Evolutionary conservation across 2,329 filamentous ascomycete species (phyloP).

Genomic region (Pseudogymnoascus sp.): DNA sequence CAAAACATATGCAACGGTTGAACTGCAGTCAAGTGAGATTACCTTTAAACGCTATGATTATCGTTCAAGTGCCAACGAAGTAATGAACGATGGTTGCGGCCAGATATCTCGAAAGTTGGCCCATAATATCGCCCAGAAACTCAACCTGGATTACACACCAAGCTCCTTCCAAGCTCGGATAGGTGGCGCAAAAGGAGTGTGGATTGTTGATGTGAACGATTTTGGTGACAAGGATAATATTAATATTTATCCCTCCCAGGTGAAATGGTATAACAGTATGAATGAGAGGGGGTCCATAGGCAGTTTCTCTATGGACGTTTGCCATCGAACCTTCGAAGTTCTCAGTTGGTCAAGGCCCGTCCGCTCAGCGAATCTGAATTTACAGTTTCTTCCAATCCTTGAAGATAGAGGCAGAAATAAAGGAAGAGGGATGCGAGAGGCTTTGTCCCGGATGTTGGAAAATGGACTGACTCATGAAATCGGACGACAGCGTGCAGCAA

Average conservation of each 20-base stretch:
- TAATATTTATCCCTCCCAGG: constrained; percentile 57
- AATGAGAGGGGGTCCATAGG: constrained; percentile 27
- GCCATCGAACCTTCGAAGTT: constrained; percentile 61
- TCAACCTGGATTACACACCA: constrained; percentile 49
- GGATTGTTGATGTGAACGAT: constrained; percentile 53
- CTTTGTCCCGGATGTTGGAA: constrained; percentile 43
- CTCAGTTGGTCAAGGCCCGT: constrained; percentile 41
- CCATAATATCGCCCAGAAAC: constrained; percentile 39
- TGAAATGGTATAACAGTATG: constrained; percentile 56
- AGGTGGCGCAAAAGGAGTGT: constrained; percentile 68
- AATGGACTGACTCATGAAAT: constrained; percentile 46
- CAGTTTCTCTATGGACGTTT: constrained; percentile 28
- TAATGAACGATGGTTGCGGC: constrained; percentile 63
- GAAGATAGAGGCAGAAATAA: constrained; percentile 47
- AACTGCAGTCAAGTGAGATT: constrained; percentile 43
- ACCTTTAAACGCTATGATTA: constrained; percentile 33
- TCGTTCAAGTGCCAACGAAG: constrained; percentile 33
- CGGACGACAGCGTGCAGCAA: constrained; percentile 41
- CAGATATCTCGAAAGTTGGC: constrained; percentile 57
- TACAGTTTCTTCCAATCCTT: constrained; percentile 63
- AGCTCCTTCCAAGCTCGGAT: constrained; percentile 64
- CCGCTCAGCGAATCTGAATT: constrained; percentile 51
- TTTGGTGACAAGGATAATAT: constrained; percentile 52
- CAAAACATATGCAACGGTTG: constrained; percentile 40
- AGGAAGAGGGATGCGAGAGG: constrained; percentile 36